phyloP scores from a whole-genome alignment of 2,329 filamentous ascomycete species.

The Talaromyces pinophilus region DNA sequence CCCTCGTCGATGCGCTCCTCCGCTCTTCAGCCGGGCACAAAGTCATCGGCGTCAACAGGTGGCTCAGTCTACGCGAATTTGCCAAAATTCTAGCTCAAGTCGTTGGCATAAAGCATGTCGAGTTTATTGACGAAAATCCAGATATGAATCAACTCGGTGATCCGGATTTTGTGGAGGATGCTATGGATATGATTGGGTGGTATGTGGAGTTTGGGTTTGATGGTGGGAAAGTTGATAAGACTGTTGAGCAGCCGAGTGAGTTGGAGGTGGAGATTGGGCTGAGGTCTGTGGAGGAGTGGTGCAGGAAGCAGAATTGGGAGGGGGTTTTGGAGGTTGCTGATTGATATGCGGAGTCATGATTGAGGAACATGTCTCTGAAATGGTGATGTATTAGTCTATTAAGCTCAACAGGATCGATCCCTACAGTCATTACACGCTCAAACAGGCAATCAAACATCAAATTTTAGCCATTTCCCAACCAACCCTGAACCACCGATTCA shows the following conservation, averaged over 20 bases:
- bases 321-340: background rate
- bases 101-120: background rate
- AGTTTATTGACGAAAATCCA: background rate
- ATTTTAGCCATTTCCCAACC: slow-evolving; percentile 16
- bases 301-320: slow-evolving; percentile 6
- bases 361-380: background rate
- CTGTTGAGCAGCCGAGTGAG: slow-evolving; percentile 2
- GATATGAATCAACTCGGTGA: background rate
- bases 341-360: background rate
- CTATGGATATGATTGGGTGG: background rate
- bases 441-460: background rate
- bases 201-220: slow-evolving; percentile 11
- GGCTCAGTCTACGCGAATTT: slow-evolving; percentile 3
- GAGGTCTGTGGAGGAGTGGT: slow-evolving; percentile 6
- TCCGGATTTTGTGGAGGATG: background rate
- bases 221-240: slow-evolving; percentile 12
- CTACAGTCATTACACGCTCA: background rate
- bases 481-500: slow-evolving; percentile 15
- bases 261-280: background rate
- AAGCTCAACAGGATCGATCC: background rate
- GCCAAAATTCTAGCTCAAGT: background rate
- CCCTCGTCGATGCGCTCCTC: background rate
- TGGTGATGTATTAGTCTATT: background rate
- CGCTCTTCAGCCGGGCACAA: background rate
- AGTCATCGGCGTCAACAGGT: slow-evolving; percentile 3